Conservation (phyloP, 2,329 filamentous ascomycete genomes). For the Exophiala dermatitidis region DNA sequence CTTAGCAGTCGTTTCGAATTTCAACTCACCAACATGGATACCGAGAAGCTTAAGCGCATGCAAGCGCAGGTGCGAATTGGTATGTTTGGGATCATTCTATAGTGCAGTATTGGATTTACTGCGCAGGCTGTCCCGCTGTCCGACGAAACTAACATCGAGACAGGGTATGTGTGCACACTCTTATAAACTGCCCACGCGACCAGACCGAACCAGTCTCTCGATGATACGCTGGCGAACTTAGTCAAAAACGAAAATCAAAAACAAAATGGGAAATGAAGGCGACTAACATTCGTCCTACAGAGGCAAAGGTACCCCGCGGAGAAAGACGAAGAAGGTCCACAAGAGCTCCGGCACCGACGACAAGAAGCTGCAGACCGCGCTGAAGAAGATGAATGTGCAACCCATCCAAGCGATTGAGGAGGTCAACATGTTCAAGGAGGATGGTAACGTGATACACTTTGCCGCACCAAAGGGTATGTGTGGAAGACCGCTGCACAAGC, state of each 20-base stretch:
- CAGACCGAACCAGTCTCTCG: background rate
- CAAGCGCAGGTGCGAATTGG: conserved; percentile 63
- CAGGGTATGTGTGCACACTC: conserved; percentile 15
- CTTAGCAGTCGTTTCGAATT: background rate
- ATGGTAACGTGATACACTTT: conserved; percentile 99
- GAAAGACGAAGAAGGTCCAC: conserved; percentile 97
- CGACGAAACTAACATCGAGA: conserved; percentile 3
- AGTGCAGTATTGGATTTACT: conserved; percentile 4
- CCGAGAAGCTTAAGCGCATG: conserved; percentile 60
- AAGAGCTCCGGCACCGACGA: conserved; percentile 89
- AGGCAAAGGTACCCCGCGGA: conserved; percentile 95
- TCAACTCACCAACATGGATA: conserved; percentile 50
- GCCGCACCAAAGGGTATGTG: conserved; percentile 87
- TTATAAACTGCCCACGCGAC: conserved; percentile 28
- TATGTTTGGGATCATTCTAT: conserved; percentile 42
- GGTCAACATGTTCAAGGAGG: conserved; percentile 99
- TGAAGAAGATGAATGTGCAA: conserved; percentile 99
- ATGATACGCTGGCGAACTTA: background rate
- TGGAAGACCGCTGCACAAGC: background rate
- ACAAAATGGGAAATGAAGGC: no score
- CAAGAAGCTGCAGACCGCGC: conserved; percentile 95
- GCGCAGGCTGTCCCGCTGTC: background rate
- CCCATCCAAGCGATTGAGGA: conserved; percentile 99
- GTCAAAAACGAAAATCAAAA: no score
- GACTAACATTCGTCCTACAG: no score